Conservation (phyloP, 768 basidiomycete genomes). For the Leucocoprinus sp. region DNA sequence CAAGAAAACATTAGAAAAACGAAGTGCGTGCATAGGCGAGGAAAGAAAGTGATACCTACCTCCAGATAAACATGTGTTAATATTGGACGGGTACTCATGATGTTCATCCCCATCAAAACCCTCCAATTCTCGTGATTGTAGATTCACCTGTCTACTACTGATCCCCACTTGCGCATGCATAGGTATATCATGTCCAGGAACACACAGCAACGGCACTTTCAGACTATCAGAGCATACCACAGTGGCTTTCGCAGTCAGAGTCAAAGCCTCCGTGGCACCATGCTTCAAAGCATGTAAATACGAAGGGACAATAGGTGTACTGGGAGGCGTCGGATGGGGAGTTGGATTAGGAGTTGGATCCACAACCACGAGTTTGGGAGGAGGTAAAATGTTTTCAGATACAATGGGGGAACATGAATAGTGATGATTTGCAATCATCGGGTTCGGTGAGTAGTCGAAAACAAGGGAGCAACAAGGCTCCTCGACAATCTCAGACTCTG, state of each 20-base stretch:
- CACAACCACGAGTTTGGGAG: slow-evolving; percentile 59
- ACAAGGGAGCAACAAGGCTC: not conserved
- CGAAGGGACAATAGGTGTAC: slow-evolving; percentile 41
- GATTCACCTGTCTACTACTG: not conserved
- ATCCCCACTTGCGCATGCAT: slow-evolving; percentile 2
- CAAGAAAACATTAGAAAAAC: no score
- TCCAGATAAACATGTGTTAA: no score
- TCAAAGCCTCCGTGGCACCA: no score
- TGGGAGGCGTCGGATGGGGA: slow-evolving; percentile 72
- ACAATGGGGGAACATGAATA: slow-evolving; percentile 2
- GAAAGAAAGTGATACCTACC: no score
- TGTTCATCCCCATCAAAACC: not conserved
- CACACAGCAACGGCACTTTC: not conserved
- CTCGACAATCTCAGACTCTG: slow-evolving; percentile 4
- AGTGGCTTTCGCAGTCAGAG: no score
- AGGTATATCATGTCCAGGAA: slow-evolving; percentile 4
- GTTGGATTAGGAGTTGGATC: slow-evolving; percentile 73
- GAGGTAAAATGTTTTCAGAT: slow-evolving; percentile 13
- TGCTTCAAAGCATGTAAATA: no score
- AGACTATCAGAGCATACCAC: no score
- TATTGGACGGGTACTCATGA: no score
- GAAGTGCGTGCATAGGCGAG: no score
- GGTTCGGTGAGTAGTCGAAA: not conserved
- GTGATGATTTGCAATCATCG: slow-evolving; percentile 2
- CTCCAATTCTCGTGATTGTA: not conserved